Evolutionary conservation across 208 protist species (phyloP).

Genomic region (Trypanosomatidae sp.): DNA sequence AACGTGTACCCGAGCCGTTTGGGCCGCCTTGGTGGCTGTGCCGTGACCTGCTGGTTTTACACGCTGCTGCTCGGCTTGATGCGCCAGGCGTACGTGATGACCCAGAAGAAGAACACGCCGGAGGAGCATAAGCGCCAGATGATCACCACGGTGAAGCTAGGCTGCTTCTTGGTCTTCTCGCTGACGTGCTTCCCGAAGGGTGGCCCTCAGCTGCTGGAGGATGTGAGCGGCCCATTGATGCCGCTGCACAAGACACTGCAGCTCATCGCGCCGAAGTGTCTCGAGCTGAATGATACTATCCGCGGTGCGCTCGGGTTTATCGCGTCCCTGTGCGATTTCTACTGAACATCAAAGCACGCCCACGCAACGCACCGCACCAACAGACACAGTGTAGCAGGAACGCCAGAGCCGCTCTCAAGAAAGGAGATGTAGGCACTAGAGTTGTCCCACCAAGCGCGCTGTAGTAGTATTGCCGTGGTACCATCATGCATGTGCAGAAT

Average conservation of each 20-base stretch:
- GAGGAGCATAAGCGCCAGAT: constrained; percentile 72
- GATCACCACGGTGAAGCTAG: constrained; percentile 78
- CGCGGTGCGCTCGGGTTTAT: constrained; percentile 77
- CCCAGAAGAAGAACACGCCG: constrained; percentile 60
- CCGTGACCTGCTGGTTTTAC: constrained; percentile 88
- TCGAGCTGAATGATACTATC: constrained; percentile 66
- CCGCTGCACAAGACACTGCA: constrained; percentile 71
- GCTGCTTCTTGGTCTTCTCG: constrained; percentile 82
- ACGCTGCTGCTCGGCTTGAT: constrained; percentile 68
- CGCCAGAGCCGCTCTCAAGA: background rate
- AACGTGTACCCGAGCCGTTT: constrained; percentile 55
- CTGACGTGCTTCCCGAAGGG: constrained; percentile 78
- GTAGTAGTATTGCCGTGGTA: background rate
- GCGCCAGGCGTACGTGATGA: constrained; percentile 69
- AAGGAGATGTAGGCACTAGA: background rate
- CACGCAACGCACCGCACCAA: background rate
- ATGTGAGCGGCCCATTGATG: constrained; percentile 63
- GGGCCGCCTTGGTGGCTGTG: constrained; percentile 67
- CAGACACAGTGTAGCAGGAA: background rate
- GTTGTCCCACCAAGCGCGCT: background rate
- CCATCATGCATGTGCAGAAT: background rate
- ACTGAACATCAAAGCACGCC: constrained; percentile 28
- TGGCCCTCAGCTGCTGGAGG: constrained; percentile 72
- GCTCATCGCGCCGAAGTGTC: constrained; percentile 67
- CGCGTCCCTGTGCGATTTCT: constrained; percentile 88